These are phyloP conservation scores for Vitis hybrid DNA, from an alignment of 177 flowering plant genomes.

Conservation along the genomic window DNA sequence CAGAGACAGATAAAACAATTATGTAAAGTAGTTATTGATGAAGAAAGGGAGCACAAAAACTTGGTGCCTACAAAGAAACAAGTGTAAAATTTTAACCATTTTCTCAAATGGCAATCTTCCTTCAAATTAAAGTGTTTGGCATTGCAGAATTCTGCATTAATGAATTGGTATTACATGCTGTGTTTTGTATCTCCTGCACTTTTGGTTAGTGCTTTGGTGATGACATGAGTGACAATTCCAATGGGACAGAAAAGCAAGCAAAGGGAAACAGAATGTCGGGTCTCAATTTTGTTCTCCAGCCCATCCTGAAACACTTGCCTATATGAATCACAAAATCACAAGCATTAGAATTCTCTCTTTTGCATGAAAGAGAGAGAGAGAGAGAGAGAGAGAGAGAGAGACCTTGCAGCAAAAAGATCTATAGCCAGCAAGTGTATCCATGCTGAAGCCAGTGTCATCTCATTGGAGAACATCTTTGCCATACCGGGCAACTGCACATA, in stretches of 20 bases:
- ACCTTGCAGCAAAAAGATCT: constrained; percentile 98
- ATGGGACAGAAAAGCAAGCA: constrained; percentile 88
- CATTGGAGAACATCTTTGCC: constrained; percentile 80
- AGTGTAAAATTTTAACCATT: not conserved
- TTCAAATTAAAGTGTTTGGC: not conserved
- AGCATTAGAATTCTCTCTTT: not conserved
- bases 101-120: not conserved
- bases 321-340: constrained; percentile 14
- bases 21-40: not conserved
- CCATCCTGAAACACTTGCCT: constrained; percentile 92
- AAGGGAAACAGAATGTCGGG: constrained; percentile 88
- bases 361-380: constrained; percentile 10
- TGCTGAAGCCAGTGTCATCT: constrained; percentile 92
- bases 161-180: not conserved
- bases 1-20: not conserved
- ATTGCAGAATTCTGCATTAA: not conserved
- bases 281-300: constrained; percentile 66
- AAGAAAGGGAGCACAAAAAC: not conserved
- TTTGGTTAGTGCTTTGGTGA: constrained; percentile 62
- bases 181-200: constrained; percentile 13
- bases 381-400: constrained; percentile 20
- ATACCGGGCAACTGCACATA: constrained; percentile 72
- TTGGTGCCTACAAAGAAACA: not conserved
- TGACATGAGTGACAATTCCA: constrained; percentile 65
- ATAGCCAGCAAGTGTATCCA: constrained; percentile 88